phyloP scores from a whole-genome alignment of 2,329 filamentous ascomycete species.

The Endoconidiophora polonica region DNA sequence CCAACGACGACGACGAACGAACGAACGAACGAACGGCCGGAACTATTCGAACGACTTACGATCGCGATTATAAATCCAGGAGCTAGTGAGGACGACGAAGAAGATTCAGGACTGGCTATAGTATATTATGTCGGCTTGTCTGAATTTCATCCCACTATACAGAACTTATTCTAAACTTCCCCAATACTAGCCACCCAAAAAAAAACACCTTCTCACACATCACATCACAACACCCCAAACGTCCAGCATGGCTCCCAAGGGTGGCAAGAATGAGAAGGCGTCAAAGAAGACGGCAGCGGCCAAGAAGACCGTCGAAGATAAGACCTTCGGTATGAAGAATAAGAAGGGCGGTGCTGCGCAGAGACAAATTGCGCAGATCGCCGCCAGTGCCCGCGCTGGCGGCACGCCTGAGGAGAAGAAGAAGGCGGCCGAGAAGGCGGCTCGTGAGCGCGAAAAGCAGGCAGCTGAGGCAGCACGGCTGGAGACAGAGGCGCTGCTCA shows the following conservation, averaged over 20 bases:
- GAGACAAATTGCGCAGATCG: constrained; percentile 74
- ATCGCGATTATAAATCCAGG: too few relatives aligned
- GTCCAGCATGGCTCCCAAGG: constrained; percentile 57
- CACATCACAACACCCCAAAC: neutral
- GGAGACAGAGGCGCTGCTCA: constrained; percentile 67
- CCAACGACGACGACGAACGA: neutral
- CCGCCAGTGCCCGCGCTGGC: constrained; percentile 53
- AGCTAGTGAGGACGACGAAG: too few relatives aligned
- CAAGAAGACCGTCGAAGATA: constrained; percentile 74
- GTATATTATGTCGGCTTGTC: neutral
- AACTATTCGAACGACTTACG: too few relatives aligned
- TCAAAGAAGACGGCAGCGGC: constrained; percentile 28
- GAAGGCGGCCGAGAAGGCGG: constrained; percentile 49
- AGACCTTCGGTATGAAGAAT: constrained; percentile 99
- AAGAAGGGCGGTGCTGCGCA: constrained; percentile 90
- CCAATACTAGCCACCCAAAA: neutral
- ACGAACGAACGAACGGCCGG: too few relatives aligned
- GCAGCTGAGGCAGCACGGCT: constrained; percentile 71
- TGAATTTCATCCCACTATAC: neutral
- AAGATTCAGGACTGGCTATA: too few relatives aligned
- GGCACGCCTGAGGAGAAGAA: constrained; percentile 78
- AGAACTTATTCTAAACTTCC: neutral
- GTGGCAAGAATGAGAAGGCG: constrained; percentile 19
- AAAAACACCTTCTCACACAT: neutral
- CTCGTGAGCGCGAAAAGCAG: constrained; percentile 72